Base-by-base conservation (phyloP, 768 basidiomycete genomes). In the Suillus americanus region DNA sequence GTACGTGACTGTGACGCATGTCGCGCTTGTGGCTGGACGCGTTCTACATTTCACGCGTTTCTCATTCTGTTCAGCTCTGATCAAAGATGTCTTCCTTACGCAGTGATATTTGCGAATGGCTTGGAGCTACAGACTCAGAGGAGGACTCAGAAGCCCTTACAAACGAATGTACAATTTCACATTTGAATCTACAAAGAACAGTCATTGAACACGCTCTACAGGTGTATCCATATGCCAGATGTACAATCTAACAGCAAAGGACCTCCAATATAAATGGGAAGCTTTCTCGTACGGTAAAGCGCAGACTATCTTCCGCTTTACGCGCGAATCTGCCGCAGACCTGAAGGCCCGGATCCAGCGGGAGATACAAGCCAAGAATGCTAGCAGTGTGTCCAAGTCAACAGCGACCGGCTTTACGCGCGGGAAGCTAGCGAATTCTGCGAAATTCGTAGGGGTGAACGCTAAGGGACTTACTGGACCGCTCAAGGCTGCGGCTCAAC, bases 231-330 rank as follows among this genome's bases (percentile, higher is more conserved):
- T 92, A 65, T 93, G 91, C 72, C 79, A 83, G 72, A 84, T 83
- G 68, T 89, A 86, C 77, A 82, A 84, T 64, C 41, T 89, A 45
- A 67, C 77, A 37, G 80, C 87, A 25, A 80, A 85, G 28, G 72
- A 78, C 56, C 79, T 93, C 23, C 81, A 80, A 46, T 92, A 80
- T 75, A 92, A 91, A 73, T 87, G 88, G 81, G 89, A 93, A 71
- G 89, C 89, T 62, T 78, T 72, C 38, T 69, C 67, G 16, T 79
- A 72, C 57, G 74, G 68, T 23, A 71, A 59, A 53, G 72, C 70
- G n/a, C 66, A 45, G 35, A 69, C 71, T 3, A 20, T 85, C 48
- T 81, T 81, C 28, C 77, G 83, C 65, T 86, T 90, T 62, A 82
- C 84, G 3, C 74, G 82, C 56, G 70, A 71, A 61, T 78, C 82